Conservation (phyloP, 176 grass and related monocot genomes). For the Urochloa ruziziensis region DNA sequence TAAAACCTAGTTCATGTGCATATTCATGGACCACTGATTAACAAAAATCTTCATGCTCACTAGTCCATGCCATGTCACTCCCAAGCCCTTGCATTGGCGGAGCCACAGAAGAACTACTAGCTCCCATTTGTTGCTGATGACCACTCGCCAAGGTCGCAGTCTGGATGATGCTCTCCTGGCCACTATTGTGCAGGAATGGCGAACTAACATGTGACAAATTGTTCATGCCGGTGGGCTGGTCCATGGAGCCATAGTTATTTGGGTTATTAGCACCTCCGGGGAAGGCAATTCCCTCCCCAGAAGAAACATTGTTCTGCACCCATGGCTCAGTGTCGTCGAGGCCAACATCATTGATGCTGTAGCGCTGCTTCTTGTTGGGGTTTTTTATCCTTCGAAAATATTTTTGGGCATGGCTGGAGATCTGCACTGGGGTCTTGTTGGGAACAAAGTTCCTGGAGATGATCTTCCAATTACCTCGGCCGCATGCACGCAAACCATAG, state of each 20-base stretch:
- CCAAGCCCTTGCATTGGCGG: background rate
- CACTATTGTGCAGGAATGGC: too few relatives aligned
- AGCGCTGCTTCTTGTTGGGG: background rate
- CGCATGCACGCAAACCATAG: background rate
- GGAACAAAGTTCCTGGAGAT: background rate
- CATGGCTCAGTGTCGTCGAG: background rate
- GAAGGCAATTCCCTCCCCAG: background rate
- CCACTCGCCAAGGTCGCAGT: background rate
- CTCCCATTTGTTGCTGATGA: background rate
- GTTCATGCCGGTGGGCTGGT: background rate
- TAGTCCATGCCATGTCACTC: background rate
- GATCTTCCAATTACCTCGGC: constrained; percentile 12
- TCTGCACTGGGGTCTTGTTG: background rate
- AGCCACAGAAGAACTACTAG: background rate
- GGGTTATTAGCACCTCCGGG: background rate
- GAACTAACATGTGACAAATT: background rate
- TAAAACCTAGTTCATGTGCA: background rate
- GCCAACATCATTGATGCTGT: background rate
- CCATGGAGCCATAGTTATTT: background rate
- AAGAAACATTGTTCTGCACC: background rate
- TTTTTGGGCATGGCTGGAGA: background rate
- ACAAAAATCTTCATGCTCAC: background rate
- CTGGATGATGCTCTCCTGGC: background rate
- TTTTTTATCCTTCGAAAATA: background rate
- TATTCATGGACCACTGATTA: background rate